These are phyloP conservation scores for Cardamine chenopodiifolia DNA, from an alignment of 345 rosid genomes.

Conservation along the genomic window DNA sequence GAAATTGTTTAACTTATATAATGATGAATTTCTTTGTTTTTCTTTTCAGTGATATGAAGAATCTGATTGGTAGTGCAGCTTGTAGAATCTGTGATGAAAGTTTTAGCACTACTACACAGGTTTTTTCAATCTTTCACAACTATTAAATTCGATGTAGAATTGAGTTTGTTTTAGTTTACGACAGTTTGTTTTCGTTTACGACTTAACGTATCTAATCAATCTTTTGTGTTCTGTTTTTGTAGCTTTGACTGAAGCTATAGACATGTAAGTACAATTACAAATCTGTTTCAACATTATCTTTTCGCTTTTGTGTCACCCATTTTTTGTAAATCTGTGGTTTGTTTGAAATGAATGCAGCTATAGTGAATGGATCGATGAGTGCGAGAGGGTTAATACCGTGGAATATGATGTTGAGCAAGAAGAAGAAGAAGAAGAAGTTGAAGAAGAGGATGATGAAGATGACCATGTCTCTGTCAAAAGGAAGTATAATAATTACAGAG, in stretches of 20 bases:
- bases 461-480: slow-evolving; percentile 38
- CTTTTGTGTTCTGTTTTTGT: slow-evolving; percentile 43
- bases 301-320: background rate
- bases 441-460: slow-evolving; percentile 42
- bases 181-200: no score
- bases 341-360: slow-evolving; percentile 53
- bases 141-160: background rate
- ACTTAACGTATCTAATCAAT: background rate
- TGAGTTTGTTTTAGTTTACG: no score
- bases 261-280: slow-evolving; percentile 78
- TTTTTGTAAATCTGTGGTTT: background rate
- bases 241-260: slow-evolving; percentile 90
- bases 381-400: slow-evolving; percentile 70
- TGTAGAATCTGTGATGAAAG: slow-evolving; percentile 89
- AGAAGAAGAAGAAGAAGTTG: slow-evolving; percentile 38
- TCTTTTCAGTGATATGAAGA: slow-evolving; percentile 84
- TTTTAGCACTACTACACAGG: slow-evolving; percentile 86
- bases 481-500: slow-evolving; percentile 41
- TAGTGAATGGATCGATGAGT: slow-evolving; percentile 99
- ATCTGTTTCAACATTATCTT: background rate
- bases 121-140: slow-evolving; percentile 7
- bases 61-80: slow-evolving; percentile 71
- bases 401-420: slow-evolving; percentile 67
- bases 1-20: background rate
- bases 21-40: no score